Evolutionary conservation across 805 yeast species (phyloP).

Genomic region (Monosporozyma aquatica): DNA sequence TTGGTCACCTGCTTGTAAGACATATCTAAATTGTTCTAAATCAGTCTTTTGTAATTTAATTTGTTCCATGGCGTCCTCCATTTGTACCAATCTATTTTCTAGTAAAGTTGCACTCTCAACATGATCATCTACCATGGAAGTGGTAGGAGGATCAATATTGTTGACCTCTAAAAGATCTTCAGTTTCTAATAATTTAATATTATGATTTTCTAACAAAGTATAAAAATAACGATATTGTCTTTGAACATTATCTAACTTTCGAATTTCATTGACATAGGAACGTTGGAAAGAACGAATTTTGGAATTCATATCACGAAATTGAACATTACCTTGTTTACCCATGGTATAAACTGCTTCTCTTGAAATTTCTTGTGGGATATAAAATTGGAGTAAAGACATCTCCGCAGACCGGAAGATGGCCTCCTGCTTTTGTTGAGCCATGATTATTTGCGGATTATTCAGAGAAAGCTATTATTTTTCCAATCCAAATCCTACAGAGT

Average conservation of each 20-base stretch:
- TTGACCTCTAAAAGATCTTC: constrained; percentile 29
- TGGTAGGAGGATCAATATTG: constrained; percentile 30
- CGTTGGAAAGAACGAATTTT: constrained; percentile 81
- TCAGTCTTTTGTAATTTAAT: constrained; percentile 48
- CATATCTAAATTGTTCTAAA: constrained; percentile 53
- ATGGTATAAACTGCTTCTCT: constrained; percentile 77
- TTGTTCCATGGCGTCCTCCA: constrained; percentile 58
- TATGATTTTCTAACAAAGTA: constrained; percentile 42
- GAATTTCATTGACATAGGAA: constrained; percentile 78
- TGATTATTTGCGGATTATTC: no score
- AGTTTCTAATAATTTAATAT: constrained; percentile 30
- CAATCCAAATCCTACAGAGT: no score
- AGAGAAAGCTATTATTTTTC: no score
- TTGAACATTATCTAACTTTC: constrained; percentile 76
- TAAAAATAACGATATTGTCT: constrained; percentile 63
- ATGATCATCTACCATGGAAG: constrained; percentile 65
- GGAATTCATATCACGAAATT: constrained; percentile 80
- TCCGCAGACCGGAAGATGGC: constrained; percentile 74
- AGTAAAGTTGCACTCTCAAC: constrained; percentile 51
- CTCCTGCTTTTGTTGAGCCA: no score
- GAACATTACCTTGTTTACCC: constrained; percentile 80
- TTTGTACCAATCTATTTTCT: constrained; percentile 66
- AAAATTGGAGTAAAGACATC: constrained; percentile 88
- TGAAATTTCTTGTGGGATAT: constrained; percentile 82
- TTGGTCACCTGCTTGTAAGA: constrained; percentile 40